Conservation (phyloP, 371 early-diverging fungal genomes). For the Actinomucor elegans region DNA sequence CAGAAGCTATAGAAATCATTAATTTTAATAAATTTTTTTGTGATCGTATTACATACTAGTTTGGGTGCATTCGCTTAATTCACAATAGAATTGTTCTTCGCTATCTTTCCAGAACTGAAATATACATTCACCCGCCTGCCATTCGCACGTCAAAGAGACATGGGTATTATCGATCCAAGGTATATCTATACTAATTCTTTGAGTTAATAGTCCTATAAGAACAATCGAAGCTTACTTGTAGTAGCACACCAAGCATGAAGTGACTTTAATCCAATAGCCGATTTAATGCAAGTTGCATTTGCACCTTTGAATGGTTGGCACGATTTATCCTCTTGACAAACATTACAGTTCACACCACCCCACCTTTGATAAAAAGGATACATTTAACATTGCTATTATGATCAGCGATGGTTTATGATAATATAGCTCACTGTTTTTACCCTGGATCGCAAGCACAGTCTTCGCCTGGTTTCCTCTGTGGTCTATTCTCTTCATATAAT, state of each 20-base stretch:
- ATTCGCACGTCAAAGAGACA: constrained; percentile 48
- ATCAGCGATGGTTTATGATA: background rate
- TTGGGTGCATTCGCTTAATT: constrained; percentile 52
- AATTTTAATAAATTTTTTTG: no score
- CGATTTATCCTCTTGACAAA: constrained; percentile 38
- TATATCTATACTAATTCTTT: constrained; percentile 28
- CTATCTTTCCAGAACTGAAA: constrained; percentile 62
- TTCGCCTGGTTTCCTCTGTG: constrained; percentile 24
- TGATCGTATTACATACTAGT: constrained; percentile 36
- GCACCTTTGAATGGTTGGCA: constrained; percentile 37
- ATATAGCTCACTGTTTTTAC: constrained; percentile 16
- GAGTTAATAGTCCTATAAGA: background rate
- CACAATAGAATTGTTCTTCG: constrained; percentile 60
- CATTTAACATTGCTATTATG: background rate
- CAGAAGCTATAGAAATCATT: constrained; percentile 18
- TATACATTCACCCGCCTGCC: constrained; percentile 37
- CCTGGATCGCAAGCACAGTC: constrained; percentile 45
- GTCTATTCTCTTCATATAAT: constrained; percentile 32
- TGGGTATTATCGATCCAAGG: constrained; percentile 55
- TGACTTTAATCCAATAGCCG: constrained; percentile 47
- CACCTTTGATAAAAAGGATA: constrained; percentile 36
- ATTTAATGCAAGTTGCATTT: constrained; percentile 44
- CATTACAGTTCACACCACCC: constrained; percentile 52
- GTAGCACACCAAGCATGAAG: constrained; percentile 55
- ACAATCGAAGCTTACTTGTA: constrained; percentile 45